Percentiles rank a stretch among this genome's conserved stretches.
Conservation (phyloP, 345 rosid genomes). For the Microcos paniculata region DNA sequence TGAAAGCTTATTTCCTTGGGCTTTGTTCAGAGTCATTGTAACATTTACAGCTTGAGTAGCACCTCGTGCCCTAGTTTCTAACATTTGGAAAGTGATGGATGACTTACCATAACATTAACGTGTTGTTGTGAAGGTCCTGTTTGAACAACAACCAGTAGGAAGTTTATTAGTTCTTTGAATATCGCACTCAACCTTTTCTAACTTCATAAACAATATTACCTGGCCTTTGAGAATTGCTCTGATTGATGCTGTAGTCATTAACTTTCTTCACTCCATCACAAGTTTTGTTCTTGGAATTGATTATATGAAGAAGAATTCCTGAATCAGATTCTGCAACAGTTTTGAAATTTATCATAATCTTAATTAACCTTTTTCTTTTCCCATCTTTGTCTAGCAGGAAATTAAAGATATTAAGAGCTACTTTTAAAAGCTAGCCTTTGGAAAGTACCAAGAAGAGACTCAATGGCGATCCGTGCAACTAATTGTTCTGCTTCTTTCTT, state of each 20-base stretch:
- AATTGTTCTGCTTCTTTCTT: slow-evolving; percentile 31
- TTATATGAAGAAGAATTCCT: slow-evolving; percentile 22
- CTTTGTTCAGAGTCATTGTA: too few relatives aligned
- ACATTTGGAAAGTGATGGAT: too few relatives aligned
- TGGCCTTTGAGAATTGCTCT: neutral
- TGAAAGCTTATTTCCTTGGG: too few relatives aligned
- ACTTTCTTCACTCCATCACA: too few relatives aligned
- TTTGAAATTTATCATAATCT: neutral
- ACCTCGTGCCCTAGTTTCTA: too few relatives aligned
- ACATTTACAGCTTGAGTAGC: too few relatives aligned
- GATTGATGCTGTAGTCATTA: neutral
- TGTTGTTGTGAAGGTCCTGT: neutral
- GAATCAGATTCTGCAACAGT: slow-evolving; percentile 19
- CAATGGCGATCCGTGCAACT: slow-evolving; percentile 18
- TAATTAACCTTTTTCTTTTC: neutral
- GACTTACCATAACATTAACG: neutral
- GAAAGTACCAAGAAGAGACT: slow-evolving; percentile 25
- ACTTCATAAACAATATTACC: neutral
- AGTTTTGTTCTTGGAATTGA: slow-evolving; percentile 22
- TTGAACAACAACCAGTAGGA: neutral
- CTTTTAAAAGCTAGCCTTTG: neutral
- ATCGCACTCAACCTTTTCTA: neutral
- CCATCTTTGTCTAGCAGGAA: neutral
- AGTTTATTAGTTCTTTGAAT: neutral
- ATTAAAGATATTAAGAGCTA: neutral